A percentile compares a stretch with the other conserved stretches of the same genome.
Evolutionary conservation across 176 grass and related monocot genomes (phyloP).

Genomic region (Carex parvula): DNA sequence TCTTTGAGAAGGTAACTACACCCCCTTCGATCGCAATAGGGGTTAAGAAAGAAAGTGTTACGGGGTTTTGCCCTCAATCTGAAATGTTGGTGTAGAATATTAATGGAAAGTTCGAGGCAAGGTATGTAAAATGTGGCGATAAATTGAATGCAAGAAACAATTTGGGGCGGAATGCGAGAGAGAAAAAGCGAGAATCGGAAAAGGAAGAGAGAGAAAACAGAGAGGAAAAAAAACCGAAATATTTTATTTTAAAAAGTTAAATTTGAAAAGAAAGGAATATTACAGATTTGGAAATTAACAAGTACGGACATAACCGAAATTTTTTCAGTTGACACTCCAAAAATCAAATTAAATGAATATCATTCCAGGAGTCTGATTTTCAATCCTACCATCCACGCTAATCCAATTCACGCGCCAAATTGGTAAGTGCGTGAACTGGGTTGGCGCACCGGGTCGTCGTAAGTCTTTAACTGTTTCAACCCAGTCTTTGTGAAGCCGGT

Average conservation of each 20-base stretch:
- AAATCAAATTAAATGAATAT: no score
- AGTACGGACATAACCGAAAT: neutral
- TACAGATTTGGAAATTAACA: neutral
- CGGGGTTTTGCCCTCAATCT: slow-evolving; percentile 15
- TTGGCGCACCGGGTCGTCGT: no score
- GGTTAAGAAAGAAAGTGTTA: neutral
- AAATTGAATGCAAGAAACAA: slow-evolving; percentile 20
- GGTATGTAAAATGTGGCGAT: slow-evolving; percentile 5
- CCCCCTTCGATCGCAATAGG: slow-evolving; percentile 2
- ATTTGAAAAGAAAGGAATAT: neutral
- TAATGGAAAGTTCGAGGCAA: slow-evolving; percentile 19
- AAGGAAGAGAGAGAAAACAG: slow-evolving; percentile 19
- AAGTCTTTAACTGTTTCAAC: no score
- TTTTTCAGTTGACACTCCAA: no score
- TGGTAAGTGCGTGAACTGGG: no score
- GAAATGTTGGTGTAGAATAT: neutral
- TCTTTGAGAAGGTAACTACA: neutral
- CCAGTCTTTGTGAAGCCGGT: no score
- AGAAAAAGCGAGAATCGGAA: slow-evolving; percentile 28
- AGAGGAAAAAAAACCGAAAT: slow-evolving; percentile 27
- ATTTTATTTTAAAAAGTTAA: slow-evolving; percentile 8
- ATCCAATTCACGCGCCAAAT: no score
- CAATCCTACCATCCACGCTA: no score
- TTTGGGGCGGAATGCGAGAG: slow-evolving; percentile 24
- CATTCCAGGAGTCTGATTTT: no score